phyloP scores from a whole-genome alignment of 495 filamentous ascomycete genomes.

The Amniculicola lignicola region DNA sequence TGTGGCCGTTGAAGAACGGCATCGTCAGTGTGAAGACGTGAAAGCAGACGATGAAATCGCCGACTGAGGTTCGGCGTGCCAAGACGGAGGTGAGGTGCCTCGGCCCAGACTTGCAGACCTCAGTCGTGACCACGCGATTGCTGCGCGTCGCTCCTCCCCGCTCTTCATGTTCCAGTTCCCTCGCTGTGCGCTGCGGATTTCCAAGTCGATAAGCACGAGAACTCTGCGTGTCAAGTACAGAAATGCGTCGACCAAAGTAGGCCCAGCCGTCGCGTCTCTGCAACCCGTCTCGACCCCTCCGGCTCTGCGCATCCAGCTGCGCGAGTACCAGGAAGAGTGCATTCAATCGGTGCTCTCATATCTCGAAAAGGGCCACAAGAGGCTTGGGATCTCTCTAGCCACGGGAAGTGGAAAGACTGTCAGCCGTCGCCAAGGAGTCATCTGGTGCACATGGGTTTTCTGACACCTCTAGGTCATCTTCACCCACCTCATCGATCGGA shows the following conservation, averaged over 20 bases:
- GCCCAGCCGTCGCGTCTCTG: not conserved
- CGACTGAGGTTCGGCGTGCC: conserved; percentile 5
- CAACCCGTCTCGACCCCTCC: not conserved
- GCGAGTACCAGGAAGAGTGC: conserved; percentile 52
- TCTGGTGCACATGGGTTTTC: not conserved
- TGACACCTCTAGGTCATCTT: conserved; percentile 71
- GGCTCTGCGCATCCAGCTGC: conserved; percentile 36
- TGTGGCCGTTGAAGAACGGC: too few relatives aligned
- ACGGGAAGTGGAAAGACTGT: conserved; percentile 94
- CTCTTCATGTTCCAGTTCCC: conserved; percentile 28
- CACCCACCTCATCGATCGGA: conserved; percentile 84
- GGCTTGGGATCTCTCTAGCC: conserved; percentile 84
- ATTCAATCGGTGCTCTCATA: conserved; percentile 79
- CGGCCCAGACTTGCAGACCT: too few relatives aligned
- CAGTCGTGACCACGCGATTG: not conserved
- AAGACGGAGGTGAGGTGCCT: conserved; percentile 15
- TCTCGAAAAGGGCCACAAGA: conserved; percentile 68
- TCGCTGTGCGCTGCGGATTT: conserved; percentile 25
- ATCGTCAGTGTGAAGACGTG: too few relatives aligned
- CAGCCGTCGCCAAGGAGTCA: conserved; percentile 28
- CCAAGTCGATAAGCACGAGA: not conserved
- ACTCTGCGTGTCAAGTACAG: not conserved
- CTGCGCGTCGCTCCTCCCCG: not conserved
- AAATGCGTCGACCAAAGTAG: conserved; percentile 9
- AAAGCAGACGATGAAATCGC: not conserved